Evolutionary conservation across 805 yeast species (phyloP), one percentile per base, ranked within the genome.

Genomic region (Nakazawaea laoshanensis): DNA sequence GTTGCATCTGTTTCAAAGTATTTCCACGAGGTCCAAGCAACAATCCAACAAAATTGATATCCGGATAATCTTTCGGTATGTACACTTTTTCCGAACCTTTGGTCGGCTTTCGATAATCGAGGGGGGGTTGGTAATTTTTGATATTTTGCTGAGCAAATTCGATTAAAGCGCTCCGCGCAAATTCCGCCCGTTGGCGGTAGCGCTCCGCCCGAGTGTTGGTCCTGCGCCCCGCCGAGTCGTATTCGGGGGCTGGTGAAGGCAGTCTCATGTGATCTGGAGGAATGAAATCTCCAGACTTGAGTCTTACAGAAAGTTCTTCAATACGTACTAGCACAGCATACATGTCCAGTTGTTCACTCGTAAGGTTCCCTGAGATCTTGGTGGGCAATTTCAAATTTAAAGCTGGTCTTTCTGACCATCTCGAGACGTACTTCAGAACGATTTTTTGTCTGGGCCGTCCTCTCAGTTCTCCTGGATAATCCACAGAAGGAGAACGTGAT

Each of bases 11-110:
- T 39, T 83, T 73, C 45, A 89, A 58, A 0, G 96, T 89, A 46
- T 82, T 80, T 16, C 97, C 99, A 63, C 99, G 77, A 20, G 99
- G 98, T 0, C 99, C 99, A 31, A 92, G 56, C 14, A 92, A 58
- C 33, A 82, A 64, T 0, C 99, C 99, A 33, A 92, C 83, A 50
- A 89, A 89, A 57, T 92, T 92, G 45, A 92, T 79, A 32, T 81
- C 89, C 0, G 97, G 96, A 57, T 86, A 79, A 39, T 85, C 89
- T 24, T 76, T 70, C 1, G 97, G 97, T 10, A 92, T 70, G 51
- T 73, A 88, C 32, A 85, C 67, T 57, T 88, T 92, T 45, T 88
- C 95, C 29, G 69, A 66, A 5, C 86, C 76, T 44, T 73, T 77
- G 3, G 58, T 52, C 7, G 81, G 77, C 23, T 83, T 83, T 38